These are phyloP conservation scores for Saccharum spontaneum DNA, from an alignment of 176 grass and related monocot species.

Conservation along the genomic window DNA sequence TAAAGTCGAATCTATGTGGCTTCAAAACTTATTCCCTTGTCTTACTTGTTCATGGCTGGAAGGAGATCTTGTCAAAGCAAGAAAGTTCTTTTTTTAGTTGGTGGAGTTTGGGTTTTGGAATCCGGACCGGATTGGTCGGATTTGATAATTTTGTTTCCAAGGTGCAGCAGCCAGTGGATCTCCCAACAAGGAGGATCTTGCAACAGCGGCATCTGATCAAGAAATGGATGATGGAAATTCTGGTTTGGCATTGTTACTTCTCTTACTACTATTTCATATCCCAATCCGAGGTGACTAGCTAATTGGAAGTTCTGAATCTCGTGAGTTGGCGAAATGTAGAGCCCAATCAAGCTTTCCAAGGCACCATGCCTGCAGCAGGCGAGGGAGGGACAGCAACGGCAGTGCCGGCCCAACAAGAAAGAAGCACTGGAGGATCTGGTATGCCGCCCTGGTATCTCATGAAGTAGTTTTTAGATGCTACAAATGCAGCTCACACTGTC, in stretches of 20 bases:
- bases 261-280: not conserved
- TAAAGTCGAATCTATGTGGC: not conserved
- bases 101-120: not conserved
- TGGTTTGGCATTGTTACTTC: conserved; percentile 29
- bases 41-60: not conserved
- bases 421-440: conserved; percentile 25
- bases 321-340: conserved; percentile 32
- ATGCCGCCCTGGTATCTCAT: not conserved
- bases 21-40: not conserved
- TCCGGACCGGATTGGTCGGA: not conserved
- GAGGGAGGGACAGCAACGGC: not conserved
- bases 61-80: not conserved
- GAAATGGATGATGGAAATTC: not conserved
- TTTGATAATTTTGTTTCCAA: conserved; percentile 8
- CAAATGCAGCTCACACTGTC: not conserved
- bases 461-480: not conserved
- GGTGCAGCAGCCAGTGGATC: conserved; percentile 23
- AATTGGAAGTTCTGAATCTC: conserved; percentile 17
- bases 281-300: not conserved
- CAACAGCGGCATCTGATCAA: not conserved
- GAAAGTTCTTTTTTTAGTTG: not conserved
- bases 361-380: not conserved
- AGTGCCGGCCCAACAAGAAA: not conserved
- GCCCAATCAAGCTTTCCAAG: not conserved
- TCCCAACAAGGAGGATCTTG: conserved; percentile 32